Evolutionary conservation across 352 stramenopile species (phyloP).

Genomic region (Phytophthora constricta): DNA sequence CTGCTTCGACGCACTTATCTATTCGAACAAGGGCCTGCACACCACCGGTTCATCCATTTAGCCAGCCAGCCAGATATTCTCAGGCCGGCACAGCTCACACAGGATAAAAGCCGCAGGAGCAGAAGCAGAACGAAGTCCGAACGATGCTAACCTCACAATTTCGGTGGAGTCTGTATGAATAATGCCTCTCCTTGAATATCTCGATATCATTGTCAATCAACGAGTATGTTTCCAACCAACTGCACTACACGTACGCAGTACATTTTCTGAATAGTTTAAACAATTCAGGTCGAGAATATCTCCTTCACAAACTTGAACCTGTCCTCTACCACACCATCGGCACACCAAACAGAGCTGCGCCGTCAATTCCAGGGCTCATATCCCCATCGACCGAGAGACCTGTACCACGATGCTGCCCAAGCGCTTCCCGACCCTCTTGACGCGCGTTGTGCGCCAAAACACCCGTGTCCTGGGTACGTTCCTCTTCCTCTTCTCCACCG

Average conservation of each 20-base stretch:
- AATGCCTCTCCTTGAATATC: background rate
- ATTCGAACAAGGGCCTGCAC: conserved; percentile 37
- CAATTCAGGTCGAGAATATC: too few species aligned
- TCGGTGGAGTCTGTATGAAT: conserved; percentile 17
- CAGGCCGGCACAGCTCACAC: background rate
- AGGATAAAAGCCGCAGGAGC: background rate
- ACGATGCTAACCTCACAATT: conserved; percentile 20
- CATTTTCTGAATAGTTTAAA: too few species aligned
- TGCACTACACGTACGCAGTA: too few species aligned
- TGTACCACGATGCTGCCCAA: conserved; percentile 24
- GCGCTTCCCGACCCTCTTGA: conserved; percentile 29
- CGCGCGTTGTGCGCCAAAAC: conserved; percentile 25
- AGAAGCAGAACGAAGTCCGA: conserved; percentile 29
- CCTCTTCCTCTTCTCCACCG: too few species aligned
- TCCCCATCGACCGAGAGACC: conserved; percentile 14
- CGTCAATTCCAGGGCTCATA: background rate
- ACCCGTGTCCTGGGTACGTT: conserved; percentile 13
- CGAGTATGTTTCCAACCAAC: too few species aligned
- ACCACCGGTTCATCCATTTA: background rate
- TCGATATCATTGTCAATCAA: too few species aligned
- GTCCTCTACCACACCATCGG: conserved; percentile 15
- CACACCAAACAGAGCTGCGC: conserved; percentile 20
- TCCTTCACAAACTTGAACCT: conserved; percentile 8
- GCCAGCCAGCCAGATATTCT: conserved; percentile 4
- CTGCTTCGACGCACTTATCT: conserved; percentile 33